These are phyloP conservation scores for Colletotrichum chrysophilum DNA, from an alignment of 2,329 filamentous ascomycete genomes.

Conservation along the genomic window DNA sequence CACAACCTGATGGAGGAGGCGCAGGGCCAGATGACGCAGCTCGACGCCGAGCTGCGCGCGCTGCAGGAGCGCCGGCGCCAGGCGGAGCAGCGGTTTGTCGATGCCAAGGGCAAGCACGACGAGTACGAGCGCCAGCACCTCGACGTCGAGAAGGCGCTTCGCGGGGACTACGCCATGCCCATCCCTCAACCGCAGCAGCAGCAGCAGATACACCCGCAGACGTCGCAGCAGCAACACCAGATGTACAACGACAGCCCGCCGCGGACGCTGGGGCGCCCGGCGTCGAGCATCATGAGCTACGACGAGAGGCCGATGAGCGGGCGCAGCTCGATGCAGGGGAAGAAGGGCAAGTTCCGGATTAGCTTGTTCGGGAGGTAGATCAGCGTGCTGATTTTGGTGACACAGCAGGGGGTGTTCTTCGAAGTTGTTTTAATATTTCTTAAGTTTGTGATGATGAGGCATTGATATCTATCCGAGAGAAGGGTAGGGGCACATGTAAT, in stretches of 20 bases:
- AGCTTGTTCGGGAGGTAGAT: constrained; percentile 22
- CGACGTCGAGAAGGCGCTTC: constrained; percentile 46
- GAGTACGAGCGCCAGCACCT: constrained; percentile 46
- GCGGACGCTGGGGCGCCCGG: constrained; percentile 1
- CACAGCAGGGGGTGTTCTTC: not conserved
- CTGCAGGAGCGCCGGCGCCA: constrained; percentile 45
- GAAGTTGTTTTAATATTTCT: not conserved
- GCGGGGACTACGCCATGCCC: constrained; percentile 36
- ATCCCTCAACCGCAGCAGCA: not conserved
- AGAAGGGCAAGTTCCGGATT: constrained; percentile 20
- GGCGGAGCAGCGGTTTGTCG: constrained; percentile 45
- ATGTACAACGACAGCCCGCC: constrained; percentile 14
- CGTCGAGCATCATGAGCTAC: constrained; percentile 21
- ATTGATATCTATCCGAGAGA: not conserved
- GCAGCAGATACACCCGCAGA: not conserved
- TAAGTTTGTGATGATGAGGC: not conserved
- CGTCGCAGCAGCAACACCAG: constrained; percentile 8
- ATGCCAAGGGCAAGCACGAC: constrained; percentile 49
- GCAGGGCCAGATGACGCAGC: constrained; percentile 43
- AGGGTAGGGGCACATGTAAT: not conserved
- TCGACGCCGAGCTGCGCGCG: constrained; percentile 47
- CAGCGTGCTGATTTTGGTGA: not conserved
- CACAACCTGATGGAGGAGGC: constrained; percentile 44
- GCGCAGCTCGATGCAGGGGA: constrained; percentile 3
- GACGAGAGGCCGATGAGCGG: constrained; percentile 19